Conservation (phyloP, 441 rosid genomes). For the Dalechampia spathulata region DNA sequence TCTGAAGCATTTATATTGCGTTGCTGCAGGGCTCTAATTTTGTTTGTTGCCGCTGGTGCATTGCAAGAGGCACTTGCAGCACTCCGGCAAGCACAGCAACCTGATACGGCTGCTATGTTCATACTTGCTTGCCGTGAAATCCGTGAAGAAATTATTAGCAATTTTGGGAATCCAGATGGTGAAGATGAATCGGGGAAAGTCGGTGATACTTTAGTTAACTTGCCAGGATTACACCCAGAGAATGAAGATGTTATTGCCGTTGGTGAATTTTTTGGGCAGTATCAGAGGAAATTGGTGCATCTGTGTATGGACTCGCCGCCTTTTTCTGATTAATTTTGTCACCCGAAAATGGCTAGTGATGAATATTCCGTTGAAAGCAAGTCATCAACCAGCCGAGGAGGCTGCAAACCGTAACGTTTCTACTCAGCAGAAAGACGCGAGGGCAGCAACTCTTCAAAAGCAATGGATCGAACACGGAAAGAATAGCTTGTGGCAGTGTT, state of each 20-base stretch:
- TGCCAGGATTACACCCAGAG: conserved; percentile 65
- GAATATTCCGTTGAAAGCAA: background rate
- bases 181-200: conserved; percentile 37
- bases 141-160: conserved; percentile 39
- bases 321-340: conserved; percentile 35
- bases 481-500: background rate
- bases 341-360: background rate
- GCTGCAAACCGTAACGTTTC: background rate
- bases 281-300: conserved; percentile 87
- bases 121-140: conserved; percentile 77
- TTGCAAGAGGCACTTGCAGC: conserved; percentile 82
- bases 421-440: no score
- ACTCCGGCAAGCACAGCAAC: conserved; percentile 77
- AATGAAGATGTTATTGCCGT: conserved; percentile 80
- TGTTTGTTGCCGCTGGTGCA: conserved; percentile 90
- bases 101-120: conserved; percentile 96
- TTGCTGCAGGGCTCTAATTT: conserved; percentile 67
- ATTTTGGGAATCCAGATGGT: conserved; percentile 33
- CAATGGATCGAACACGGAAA: background rate
- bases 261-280: conserved; percentile 77
- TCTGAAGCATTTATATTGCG: conserved; percentile 6
- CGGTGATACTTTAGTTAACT: conserved; percentile 21
- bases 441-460: background rate
- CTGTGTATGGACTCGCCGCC: conserved; percentile 91
- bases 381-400: background rate